Conservation (phyloP, 106 monocot species). For the Iris macrosiphon region DNA sequence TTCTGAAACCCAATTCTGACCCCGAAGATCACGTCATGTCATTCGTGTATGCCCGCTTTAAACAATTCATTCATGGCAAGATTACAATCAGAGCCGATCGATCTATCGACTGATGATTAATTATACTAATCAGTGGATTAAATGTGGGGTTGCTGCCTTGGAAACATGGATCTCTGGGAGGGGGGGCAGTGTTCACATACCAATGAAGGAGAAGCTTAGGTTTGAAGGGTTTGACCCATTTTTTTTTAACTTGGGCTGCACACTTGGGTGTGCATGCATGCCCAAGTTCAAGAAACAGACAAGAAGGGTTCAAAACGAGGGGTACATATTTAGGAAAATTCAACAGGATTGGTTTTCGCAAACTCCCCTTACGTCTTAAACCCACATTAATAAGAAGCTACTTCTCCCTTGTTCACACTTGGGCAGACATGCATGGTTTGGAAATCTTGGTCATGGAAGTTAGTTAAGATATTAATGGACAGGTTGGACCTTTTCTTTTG, state of each 20-base stretch:
- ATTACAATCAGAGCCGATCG: background rate
- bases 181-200: conserved; percentile 10
- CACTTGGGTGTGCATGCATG: conserved; percentile 3
- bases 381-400: too few species aligned
- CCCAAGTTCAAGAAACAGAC: conserved; percentile 30
- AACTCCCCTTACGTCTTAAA: background rate
- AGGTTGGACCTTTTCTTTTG: too few species aligned
- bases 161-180: conserved; percentile 9
- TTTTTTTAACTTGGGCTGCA: conserved; percentile 9
- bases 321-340: conserved; percentile 10
- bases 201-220: conserved; percentile 34
- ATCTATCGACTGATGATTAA: conserved; percentile 4
- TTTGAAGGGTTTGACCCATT: conserved; percentile 43
- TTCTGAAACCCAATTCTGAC: background rate
- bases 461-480: background rate
- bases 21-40: background rate
- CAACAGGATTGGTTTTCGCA: conserved; percentile 6
- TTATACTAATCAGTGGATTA: conserved; percentile 7
- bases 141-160: conserved; percentile 8
- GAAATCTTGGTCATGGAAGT: too few species aligned
- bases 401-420: conserved; percentile 14
- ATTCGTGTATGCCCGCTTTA: background rate
- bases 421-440: too few species aligned
- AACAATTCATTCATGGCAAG: conserved; percentile 6
- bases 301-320: conserved; percentile 26